phyloP scores from a whole-genome alignment of 2,329 filamentous ascomycete species.

The Elsinoe fawcettii region DNA sequence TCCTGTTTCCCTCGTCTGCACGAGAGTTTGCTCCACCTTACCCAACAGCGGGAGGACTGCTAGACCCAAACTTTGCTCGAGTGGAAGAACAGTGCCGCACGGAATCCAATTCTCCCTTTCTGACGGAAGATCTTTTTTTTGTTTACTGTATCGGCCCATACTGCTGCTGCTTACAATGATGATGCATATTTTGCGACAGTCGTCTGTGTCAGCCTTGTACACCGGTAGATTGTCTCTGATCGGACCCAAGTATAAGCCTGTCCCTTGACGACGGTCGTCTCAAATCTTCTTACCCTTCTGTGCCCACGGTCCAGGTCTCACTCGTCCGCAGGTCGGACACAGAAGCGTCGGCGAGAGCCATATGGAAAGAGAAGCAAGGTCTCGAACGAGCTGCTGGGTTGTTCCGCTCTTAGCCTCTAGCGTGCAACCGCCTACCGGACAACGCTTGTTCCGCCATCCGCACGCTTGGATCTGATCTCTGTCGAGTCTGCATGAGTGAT shows the following conservation, averaged over 20 bases:
- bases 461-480: constrained; percentile 15
- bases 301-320: constrained; percentile 9
- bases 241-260: background rate
- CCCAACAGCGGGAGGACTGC: constrained; percentile 2
- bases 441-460: constrained; percentile 14
- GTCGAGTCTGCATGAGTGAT: constrained; percentile 13
- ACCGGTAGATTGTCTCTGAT: constrained; percentile 2
- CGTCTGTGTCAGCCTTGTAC: background rate
- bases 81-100: background rate
- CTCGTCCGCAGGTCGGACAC: background rate
- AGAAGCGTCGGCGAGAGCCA: background rate
- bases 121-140: constrained; percentile 1
- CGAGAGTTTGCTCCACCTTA: constrained; percentile 10
- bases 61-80: background rate
- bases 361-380: background rate
- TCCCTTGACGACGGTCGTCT: background rate
- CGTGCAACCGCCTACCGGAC: constrained; percentile 1
- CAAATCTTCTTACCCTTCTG: background rate
- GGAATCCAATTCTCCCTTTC: background rate
- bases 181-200: background rate
- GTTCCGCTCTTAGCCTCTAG: constrained; percentile 15
- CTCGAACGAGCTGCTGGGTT: constrained; percentile 7
- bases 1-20: background rate
- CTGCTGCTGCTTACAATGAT: background rate
- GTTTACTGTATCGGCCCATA: too few species aligned